Evolutionary conservation across 768 basidiomycete species (phyloP).

Genomic region (Tulasnella sp.): DNA sequence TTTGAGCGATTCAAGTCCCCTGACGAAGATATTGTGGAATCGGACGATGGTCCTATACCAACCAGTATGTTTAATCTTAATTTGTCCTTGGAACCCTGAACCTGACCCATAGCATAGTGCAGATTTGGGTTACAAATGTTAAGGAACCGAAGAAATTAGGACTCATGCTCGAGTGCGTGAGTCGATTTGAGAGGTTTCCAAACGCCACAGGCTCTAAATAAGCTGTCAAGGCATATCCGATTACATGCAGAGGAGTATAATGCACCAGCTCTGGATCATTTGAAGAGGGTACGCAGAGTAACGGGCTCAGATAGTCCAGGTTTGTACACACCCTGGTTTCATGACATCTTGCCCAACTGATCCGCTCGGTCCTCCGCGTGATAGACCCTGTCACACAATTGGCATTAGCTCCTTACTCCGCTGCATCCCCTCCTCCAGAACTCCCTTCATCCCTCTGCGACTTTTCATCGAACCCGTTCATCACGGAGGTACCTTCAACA

Average conservation of each 20-base stretch:
- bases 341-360: not conserved
- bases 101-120: not conserved
- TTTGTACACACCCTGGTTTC: not conserved
- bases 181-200: not conserved
- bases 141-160: not conserved
- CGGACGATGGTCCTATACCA: not conserved
- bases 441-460: constrained; percentile 38
- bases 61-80: not conserved
- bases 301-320: not conserved
- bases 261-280: constrained; percentile 39
- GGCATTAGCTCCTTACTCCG: constrained; percentile 15
- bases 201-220: not conserved
- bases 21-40: not conserved
- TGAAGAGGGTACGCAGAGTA: constrained; percentile 59
- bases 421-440: constrained; percentile 28
- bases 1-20: constrained; percentile 7
- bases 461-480: not conserved
- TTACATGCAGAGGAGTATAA: not conserved
- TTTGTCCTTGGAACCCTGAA: not conserved
- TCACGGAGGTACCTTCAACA: constrained; percentile 47
- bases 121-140: not conserved
- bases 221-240: not conserved
- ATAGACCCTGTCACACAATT: not conserved
- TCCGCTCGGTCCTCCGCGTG: not conserved
- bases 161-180: constrained; percentile 4